Conservation (phyloP, 176 grass and related monocot genomes). For the Oryza australiensis region DNA sequence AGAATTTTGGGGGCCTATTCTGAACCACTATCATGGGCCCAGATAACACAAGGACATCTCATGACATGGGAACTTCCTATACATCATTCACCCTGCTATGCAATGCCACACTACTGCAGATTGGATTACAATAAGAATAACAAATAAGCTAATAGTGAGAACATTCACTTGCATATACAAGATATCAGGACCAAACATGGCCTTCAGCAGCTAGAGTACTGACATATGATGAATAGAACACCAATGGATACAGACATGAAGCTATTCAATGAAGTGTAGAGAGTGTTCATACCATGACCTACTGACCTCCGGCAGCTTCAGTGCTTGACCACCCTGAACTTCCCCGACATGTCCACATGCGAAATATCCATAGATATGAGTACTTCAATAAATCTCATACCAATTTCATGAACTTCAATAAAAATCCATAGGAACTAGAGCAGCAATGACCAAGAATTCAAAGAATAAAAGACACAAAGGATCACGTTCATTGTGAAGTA, state of each 20-base stretch:
- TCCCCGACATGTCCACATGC: not conserved
- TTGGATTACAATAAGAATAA: not conserved
- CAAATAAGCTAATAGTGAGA: not conserved
- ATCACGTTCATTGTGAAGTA: not conserved
- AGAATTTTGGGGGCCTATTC: not conserved
- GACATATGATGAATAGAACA: not conserved
- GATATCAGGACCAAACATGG: not conserved
- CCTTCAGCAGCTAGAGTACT: not conserved
- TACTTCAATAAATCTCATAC: not conserved
- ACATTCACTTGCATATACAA: not conserved
- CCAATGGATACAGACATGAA: not conserved
- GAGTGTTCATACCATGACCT: not conserved
- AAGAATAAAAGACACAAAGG: not conserved
- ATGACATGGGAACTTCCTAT: not conserved
- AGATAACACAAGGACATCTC: not conserved
- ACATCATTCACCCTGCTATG: not conserved
- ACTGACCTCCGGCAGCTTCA: not conserved
- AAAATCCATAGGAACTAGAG: not conserved
- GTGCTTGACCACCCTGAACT: not conserved
- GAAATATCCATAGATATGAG: not conserved
- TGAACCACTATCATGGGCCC: not conserved
- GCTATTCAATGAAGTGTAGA: not conserved
- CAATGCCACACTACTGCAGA: not conserved
- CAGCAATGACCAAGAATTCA: not conserved
- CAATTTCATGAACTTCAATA: not conserved